phyloP scores from a whole-genome alignment of 192 early-diverging fungal species.

The Coemansia erecta region DNA sequence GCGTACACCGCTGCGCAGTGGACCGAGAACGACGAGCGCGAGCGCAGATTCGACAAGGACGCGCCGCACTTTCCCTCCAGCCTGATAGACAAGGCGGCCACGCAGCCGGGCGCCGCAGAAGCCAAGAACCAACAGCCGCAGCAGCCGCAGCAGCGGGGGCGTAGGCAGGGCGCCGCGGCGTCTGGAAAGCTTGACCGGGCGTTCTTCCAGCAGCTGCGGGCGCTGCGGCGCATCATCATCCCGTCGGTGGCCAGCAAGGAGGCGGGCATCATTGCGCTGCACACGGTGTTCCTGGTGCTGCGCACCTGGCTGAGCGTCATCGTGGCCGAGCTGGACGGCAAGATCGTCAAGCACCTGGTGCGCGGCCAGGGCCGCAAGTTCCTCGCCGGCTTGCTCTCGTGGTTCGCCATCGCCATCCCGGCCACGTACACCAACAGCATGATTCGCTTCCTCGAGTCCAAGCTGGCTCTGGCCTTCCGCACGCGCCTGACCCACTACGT shows the following conservation, averaged over 20 bases:
- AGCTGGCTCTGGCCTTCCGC: conserved; percentile 76
- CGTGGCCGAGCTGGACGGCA: conserved; percentile 88
- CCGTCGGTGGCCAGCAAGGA: conserved; percentile 80
- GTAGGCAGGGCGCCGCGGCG: neutral
- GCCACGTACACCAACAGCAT: conserved; percentile 98
- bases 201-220: conserved; percentile 59
- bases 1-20: conserved; percentile 34
- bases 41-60: conserved; percentile 44
- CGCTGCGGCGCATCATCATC: conserved; percentile 79
- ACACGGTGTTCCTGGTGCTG: conserved; percentile 83
- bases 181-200: conserved; percentile 32
- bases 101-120: no score
- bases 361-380: conserved; percentile 77
- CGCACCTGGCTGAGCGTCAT: conserved; percentile 91
- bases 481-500: conserved; percentile 86
- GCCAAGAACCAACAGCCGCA: neutral
- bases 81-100: conserved; percentile 11
- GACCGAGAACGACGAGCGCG: conserved; percentile 46
- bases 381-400: conserved; percentile 72
- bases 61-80: conserved; percentile 28
- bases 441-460: conserved; percentile 60
- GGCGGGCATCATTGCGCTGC: conserved; percentile 71
- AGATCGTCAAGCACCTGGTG: conserved; percentile 93
- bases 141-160: neutral
- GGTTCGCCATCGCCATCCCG: conserved; percentile 92